Base-by-base conservation (phyloP, 345 rosid species). In the Geranium rotundifolium region DNA sequence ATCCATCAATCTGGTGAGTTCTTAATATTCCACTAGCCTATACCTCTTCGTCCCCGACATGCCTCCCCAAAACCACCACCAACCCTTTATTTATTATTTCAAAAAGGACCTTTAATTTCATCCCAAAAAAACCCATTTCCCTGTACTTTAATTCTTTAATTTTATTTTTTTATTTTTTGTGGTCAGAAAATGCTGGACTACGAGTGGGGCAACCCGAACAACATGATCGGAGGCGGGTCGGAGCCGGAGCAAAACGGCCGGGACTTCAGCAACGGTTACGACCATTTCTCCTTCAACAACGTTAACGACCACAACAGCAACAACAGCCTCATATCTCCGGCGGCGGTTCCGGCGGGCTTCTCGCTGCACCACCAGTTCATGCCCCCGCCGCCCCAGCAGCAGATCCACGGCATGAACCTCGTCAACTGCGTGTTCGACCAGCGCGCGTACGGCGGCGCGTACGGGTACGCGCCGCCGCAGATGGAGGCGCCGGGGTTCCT, bases 201-300 rank as follows among this genome's bases (percentile, higher is more conserved):
- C 78, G 95, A 84, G 65, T 90, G 97, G 97, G 93, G 83, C 46
- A 85, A 84, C 73, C 79, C 89, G 1, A 71, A 90, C 0, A 18
- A 77, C 1, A 73, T 88, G 10, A 71, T 86, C 73, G 10, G 59
- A 60, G 58, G 84, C 13, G 81, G 75, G 18, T 52, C 73, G 17
- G 41, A 34, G 14, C 6, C 15, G 13, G 52, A 46, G 12, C 12
- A 10, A 1, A 4, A 10, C 16, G 52, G 8, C 16, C 14, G 14
- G 14, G 14, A 9, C 52, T 3, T 7, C 52, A 1, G 13, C 69
- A 10, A 64, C 76, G 15, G 12, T 62, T 19, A 16, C 56, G 30
- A 52, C 65, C 58, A 65, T 70, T 55, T 29, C 64, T 54, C 57
- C 4, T 66, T 65, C 23, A 70, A 31, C 50, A 19, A 67, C 80